A percentile compares a stretch with the other conserved stretches of the same genome.
These are phyloP conservation scores for Phytophthora ohioensis DNA, from an alignment of 352 stramenopile species.

Conservation along the genomic window DNA sequence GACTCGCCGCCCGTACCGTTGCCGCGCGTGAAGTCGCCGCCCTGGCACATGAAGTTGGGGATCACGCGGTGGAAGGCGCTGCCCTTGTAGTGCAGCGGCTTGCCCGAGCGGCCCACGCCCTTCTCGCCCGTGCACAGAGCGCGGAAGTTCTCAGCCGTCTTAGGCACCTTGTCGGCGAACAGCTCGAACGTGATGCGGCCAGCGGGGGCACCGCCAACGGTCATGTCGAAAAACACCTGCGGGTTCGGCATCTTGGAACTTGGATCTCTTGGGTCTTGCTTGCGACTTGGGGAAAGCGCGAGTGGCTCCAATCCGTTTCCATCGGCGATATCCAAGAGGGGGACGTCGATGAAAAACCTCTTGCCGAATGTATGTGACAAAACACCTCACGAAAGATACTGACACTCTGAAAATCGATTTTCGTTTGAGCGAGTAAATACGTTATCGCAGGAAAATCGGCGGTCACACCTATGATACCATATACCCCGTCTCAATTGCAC, in stretches of 20 bases:
- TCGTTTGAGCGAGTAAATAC: slow-evolving; percentile 11
- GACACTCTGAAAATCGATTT: slow-evolving; percentile 14
- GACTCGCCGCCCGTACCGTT: slow-evolving; percentile 93
- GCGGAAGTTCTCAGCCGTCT: slow-evolving; percentile 99
- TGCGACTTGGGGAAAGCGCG: slow-evolving; percentile 47
- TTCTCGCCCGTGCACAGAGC: slow-evolving; percentile 98
- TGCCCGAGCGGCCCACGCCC: slow-evolving; percentile 81
- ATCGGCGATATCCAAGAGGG: slow-evolving; percentile 5
- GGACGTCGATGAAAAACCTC: slow-evolving; percentile 37
- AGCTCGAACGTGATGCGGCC: slow-evolving; percentile 93
- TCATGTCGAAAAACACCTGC: slow-evolving; percentile 98
- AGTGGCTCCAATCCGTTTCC: slow-evolving; percentile 24
- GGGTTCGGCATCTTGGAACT: slow-evolving; percentile 86
- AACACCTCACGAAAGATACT: slow-evolving; percentile 41
- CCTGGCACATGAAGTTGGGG: slow-evolving; percentile 96
- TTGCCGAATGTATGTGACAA: background rate
- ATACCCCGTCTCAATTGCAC: too few species aligned
- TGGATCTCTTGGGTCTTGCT: slow-evolving; percentile 31
- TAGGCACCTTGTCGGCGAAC: slow-evolving; percentile 89
- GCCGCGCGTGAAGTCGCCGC: slow-evolving; percentile 96
- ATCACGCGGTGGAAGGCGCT: slow-evolving; percentile 94
- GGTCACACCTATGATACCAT: background rate
- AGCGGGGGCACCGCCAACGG: slow-evolving; percentile 90
- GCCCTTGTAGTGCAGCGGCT: slow-evolving; percentile 88
- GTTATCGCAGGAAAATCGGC: background rate